Evolutionary conservation across 192 early-diverging fungal genomes (phyloP), one percentile per base, ranked within the genome.

Genomic region (Radiomyces spectabilis): DNA sequence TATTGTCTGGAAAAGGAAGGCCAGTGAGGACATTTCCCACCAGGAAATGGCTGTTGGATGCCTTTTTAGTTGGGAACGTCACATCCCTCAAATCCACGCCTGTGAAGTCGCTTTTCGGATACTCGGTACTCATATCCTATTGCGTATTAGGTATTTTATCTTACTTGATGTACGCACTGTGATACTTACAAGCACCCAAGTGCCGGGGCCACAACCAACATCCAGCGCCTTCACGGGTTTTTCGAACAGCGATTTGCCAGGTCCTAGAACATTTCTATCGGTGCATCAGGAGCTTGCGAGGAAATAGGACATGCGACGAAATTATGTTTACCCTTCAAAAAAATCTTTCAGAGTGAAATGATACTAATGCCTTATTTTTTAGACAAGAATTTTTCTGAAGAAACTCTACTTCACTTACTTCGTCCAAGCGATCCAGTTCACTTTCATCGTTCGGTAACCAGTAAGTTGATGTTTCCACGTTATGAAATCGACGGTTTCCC

Each of bases 201-300:
- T 57, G 18, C 62, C 61, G 0, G 66, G 59, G 25, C 71, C 71
- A 58, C 71, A 72, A 18, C 70, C 65, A 13, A 72, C 45, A 63
- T 72, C 70, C 21, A 70, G 57, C 25, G 42, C 30, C 9, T 41
- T 25, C 7, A 37, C 29, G 12, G 42, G 44, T 2, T 35, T 12
- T 27, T 31, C 41, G 19, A 57, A 47, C 13, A 16, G 18, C 1
- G 43, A 24, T 21, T 21, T 13, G 29, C 45, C 16, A 24, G 34
- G 19, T 25, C 43, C 32, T 12, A 46, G 24, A 26, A 57, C 5
- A 27, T 57, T 57, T 57, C 43, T 57, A n/a, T n/a, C n/a, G n/a
- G n/a, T n/a, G n/a, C n/a, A n/a, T n/a, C n/a, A n/a, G n/a, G n/a
- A n/a, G n/a, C n/a, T n/a, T n/a, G n/a, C n/a, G n/a, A 47, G 24